A percentile compares a stretch with the other conserved stretches of the same genome.
Conservation (phyloP, 140 eudicot species). For the Stevia rebaudiana region DNA sequence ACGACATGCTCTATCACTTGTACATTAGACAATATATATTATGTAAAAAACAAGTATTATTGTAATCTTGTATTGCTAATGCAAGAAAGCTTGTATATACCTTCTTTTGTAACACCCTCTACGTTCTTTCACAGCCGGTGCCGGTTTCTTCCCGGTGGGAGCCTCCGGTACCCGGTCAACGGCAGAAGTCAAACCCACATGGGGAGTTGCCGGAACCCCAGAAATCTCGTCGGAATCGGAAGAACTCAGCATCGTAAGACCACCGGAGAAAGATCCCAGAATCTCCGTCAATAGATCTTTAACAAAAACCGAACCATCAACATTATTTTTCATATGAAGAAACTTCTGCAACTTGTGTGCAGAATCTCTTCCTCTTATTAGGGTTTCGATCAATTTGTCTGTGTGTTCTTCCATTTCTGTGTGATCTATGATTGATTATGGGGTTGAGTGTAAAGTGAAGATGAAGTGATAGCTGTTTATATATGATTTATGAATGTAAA, state of each 20-base stretch:
- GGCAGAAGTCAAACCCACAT: conserved; percentile 12
- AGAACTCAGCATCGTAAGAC: conserved; percentile 32
- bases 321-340: background rate
- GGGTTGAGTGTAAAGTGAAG: conserved; percentile 11
- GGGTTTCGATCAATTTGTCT: conserved; percentile 25
- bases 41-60: no score
- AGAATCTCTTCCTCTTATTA: conserved; percentile 38
- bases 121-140: conserved; percentile 34
- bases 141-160: conserved; percentile 31
- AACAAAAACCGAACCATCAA: conserved; percentile 27
- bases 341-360: conserved; percentile 35
- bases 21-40: background rate
- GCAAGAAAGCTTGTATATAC: conserved; percentile 14
- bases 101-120: conserved; percentile 79
- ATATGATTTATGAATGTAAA: background rate
- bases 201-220: background rate
- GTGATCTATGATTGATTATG: background rate
- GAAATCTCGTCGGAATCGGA: conserved; percentile 19
- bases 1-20: background rate
- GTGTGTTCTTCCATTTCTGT: conserved; percentile 22
- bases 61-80: no score
- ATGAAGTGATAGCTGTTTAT: background rate
- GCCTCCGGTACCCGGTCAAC: conserved; percentile 22
- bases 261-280: conserved; percentile 36
- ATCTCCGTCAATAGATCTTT: conserved; percentile 40